Evolutionary conservation across 345 rosid genomes (phyloP), one percentile per base, ranked within the genome.

Genomic region (Arabidopsis arenosa): DNA sequence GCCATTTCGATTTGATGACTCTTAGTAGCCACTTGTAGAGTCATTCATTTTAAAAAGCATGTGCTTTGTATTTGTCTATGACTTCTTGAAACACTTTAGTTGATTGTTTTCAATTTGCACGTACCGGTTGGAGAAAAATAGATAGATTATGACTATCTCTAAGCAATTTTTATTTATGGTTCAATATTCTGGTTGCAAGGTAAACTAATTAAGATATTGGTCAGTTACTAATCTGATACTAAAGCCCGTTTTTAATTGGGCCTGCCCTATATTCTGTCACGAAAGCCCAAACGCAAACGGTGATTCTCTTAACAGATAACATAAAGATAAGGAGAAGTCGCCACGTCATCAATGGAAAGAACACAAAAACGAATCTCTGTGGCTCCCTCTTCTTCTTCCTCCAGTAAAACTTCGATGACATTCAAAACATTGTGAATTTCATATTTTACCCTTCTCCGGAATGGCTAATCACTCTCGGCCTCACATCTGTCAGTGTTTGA

Each of bases 401-500:
- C n/a, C 18, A 1, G 17, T 15, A 70, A 18, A 57, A 70, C 44
- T 11, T 51, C 12, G 60, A 21, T 8, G 53, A 49, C 3, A 13
- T n/a, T 43, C 32, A 28, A 35, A 7, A 57, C 8, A 51, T 51
- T 0, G 13, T 35, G 23, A 18, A 32, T 1, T 66, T 32, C 57
- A 39, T 3, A 14, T 15, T 28, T 57, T 58, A 2, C 26, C 72
- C 35, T 55, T 64, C 15, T 9, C 15, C 32, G 67, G n/a, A 7
- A 90, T 86, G 92, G 76, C 81, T 56, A 30, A 44, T 70, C 86
- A 72, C 88, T 87, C 89, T 11, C 83, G 82, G 54, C 81, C 90
- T 5, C 97, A 90, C 52, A 79, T 90, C 5, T 88, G 95, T 80
- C 93, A 89, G 65, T 90, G 93, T 83, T 82, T 91, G 61, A 82